phyloP scores from a whole-genome alignment of 78 protist genomes.

The Creolimax fragrantissima region DNA sequence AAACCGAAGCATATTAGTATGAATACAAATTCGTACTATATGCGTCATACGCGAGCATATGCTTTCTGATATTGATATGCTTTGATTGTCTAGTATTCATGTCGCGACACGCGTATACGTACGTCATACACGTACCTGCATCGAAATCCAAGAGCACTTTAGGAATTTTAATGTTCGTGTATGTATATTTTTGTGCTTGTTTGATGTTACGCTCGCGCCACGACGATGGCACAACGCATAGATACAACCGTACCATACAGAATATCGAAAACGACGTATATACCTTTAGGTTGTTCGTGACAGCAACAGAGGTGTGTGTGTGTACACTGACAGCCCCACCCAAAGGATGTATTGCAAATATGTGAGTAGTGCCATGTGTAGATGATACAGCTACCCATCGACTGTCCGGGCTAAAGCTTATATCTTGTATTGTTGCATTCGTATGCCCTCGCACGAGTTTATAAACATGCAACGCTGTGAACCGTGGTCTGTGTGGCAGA shows the following conservation, averaged over 20 bases:
- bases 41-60: neutral
- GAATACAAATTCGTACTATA: neutral
- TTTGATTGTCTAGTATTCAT: too few species aligned
- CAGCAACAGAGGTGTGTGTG: neutral
- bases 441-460: slow-evolving; percentile 26
- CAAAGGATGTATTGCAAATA: slow-evolving; percentile 14
- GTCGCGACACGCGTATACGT: too few species aligned
- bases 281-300: neutral
- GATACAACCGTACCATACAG: neutral
- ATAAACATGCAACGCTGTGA: slow-evolving; percentile 6
- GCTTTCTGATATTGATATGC: neutral
- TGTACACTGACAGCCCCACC: neutral
- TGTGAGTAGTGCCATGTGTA: slow-evolving; percentile 33
- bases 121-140: too few species aligned
- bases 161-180: neutral
- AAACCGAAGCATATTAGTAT: neutral
- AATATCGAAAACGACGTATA: neutral
- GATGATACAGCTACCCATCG: slow-evolving; percentile 30
- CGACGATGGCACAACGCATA: neutral
- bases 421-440: neutral
- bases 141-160: too few species aligned
- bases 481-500: neutral
- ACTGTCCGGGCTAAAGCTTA: slow-evolving; percentile 13
- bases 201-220: neutral
- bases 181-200: neutral